phyloP scores from a whole-genome alignment of 441 rosid species.

The Brassica hybrid region DNA sequence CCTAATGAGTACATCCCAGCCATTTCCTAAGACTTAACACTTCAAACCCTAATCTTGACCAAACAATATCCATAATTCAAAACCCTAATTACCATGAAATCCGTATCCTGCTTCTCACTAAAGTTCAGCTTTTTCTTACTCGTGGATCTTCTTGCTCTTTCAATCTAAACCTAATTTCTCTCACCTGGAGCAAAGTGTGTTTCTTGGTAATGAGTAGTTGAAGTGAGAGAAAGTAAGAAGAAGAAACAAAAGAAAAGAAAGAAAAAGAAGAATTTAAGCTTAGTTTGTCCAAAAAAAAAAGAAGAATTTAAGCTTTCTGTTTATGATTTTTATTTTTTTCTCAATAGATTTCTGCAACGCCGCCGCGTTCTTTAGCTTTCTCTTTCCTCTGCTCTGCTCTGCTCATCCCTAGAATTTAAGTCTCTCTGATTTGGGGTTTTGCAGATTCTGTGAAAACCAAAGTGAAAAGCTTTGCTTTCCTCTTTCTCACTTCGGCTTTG shows the following conservation, averaged over 20 bases:
- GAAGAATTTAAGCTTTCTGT: constrained; percentile 7
- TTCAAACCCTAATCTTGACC: constrained; percentile 40
- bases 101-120: constrained; percentile 22
- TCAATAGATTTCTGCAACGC: constrained; percentile 51
- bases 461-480: constrained; percentile 40
- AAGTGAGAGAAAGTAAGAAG: constrained; percentile 43
- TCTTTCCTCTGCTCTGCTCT: constrained; percentile 45
- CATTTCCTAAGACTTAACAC: constrained; percentile 49
- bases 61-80: constrained; percentile 53
- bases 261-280: constrained; percentile 8
- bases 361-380: constrained; percentile 41
- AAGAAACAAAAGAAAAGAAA: constrained; percentile 12
- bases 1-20: constrained; percentile 72
- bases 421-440: constrained; percentile 35
- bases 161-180: constrained; percentile 1
- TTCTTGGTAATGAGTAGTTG: constrained; percentile 38
- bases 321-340: constrained; percentile 32
- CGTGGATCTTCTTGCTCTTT: constrained; percentile 4
- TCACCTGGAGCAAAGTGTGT: constrained; percentile 16
- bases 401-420: constrained; percentile 35
- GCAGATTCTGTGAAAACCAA: constrained; percentile 47
- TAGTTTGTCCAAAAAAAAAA: neutral
- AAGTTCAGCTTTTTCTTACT: neutral
- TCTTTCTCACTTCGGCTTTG: constrained; percentile 34
- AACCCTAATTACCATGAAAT: constrained; percentile 45